phyloP scores from a whole-genome alignment of 352 stramenopile species.

The Plasmopara halstedii region DNA sequence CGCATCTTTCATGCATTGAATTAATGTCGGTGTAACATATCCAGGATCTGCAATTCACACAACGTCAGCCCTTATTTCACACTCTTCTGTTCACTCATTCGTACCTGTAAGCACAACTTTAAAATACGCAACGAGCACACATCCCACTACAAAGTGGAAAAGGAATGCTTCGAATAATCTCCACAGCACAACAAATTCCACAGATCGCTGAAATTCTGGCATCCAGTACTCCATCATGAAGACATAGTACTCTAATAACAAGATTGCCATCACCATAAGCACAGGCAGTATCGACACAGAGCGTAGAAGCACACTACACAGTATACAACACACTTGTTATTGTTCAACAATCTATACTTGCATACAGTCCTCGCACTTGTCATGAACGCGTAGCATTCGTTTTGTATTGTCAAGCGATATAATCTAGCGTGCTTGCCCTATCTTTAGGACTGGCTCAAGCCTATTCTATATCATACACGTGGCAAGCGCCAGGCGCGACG shows the following conservation, averaged over 20 bases:
- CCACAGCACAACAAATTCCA: constrained; percentile 12
- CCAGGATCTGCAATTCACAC: constrained; percentile 46
- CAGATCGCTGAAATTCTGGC: constrained; percentile 17
- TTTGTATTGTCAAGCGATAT: not conserved
- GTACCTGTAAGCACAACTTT: constrained; percentile 71
- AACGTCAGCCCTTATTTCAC: not conserved
- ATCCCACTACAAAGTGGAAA: constrained; percentile 55
- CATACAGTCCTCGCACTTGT: constrained; percentile 35
- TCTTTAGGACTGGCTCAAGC: not conserved
- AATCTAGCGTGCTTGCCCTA: not conserved
- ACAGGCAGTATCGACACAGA: constrained; percentile 59
- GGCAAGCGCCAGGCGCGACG: constrained; percentile 12
- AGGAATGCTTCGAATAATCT: constrained; percentile 29
- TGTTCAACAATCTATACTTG: not conserved
- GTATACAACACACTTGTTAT: not conserved
- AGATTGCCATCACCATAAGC: constrained; percentile 48
- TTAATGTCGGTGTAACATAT: constrained; percentile 57
- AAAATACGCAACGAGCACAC: constrained; percentile 53
- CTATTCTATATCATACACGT: constrained; percentile 2
- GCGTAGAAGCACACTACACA: constrained; percentile 44
- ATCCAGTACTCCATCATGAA: constrained; percentile 50
- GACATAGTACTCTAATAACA: constrained; percentile 59
- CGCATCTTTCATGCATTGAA: constrained; percentile 53
- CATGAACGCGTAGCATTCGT: constrained; percentile 64
- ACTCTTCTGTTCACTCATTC: not conserved